phyloP scores from a whole-genome alignment of 331 rosid genomes.

The Cydonia oblonga region DNA sequence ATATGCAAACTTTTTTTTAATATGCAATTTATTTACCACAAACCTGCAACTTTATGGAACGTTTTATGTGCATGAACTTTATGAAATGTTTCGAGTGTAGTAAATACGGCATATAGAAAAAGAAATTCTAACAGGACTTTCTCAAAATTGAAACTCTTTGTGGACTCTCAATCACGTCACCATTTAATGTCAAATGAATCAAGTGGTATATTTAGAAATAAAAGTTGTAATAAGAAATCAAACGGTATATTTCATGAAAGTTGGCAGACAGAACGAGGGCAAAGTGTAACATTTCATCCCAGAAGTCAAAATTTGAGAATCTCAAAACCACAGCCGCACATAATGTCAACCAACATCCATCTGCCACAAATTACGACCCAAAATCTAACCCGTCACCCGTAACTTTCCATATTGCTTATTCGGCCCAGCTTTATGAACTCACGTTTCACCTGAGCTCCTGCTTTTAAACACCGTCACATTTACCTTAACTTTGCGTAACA shows the following conservation, averaged over 20 bases:
- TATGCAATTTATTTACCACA: no score
- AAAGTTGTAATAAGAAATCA: no score
- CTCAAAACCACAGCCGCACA: not conserved
- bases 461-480: not conserved
- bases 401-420: not conserved
- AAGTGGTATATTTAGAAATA: not conserved
- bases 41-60: not conserved
- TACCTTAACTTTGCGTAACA: not conserved
- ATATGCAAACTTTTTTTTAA: no score
- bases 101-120: no score
- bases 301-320: constrained; percentile 1
- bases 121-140: no score
- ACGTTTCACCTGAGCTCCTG: not conserved
- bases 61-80: no score
- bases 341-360: not conserved
- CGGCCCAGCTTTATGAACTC: not conserved
- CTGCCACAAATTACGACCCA: not conserved
- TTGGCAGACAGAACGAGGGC: not conserved
- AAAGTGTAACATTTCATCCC: not conserved
- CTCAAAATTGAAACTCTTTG: no score
- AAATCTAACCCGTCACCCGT: not conserved
- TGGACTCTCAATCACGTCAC: accelerated
- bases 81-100: no score
- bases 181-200: no score
- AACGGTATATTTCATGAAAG: no score